These are phyloP conservation scores for Cochlearia excelsa DNA, from an alignment of 345 rosid genomes.

Conservation along the genomic window DNA sequence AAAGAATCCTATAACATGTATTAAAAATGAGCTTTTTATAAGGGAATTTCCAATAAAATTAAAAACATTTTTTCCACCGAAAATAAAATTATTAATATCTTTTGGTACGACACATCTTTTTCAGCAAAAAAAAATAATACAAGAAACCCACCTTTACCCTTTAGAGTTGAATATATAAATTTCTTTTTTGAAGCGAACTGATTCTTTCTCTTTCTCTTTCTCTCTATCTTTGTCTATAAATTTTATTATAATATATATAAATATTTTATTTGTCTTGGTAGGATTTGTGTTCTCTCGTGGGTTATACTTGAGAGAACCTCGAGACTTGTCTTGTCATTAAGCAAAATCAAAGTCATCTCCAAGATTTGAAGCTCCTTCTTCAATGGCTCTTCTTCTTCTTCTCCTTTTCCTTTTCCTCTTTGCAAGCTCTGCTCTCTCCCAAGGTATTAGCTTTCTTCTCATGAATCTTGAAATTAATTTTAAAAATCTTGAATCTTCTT, in stretches of 20 bases:
- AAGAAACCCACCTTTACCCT: conserved; percentile 20
- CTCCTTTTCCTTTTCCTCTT: conserved; percentile 35
- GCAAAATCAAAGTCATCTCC: conserved; percentile 35
- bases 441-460: conserved; percentile 24
- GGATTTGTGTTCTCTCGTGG: conserved; percentile 37
- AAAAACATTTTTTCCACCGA: conserved; percentile 23
- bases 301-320: conserved; percentile 33
- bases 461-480: conserved; percentile 12
- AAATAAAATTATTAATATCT: background rate
- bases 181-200: conserved; percentile 28
- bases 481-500: conserved; percentile 23
- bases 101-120: conserved; percentile 35
- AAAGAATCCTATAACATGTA: conserved; percentile 20
- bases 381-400: conserved; percentile 35
- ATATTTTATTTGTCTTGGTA: conserved; percentile 28
- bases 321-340: conserved; percentile 36
- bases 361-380: conserved; percentile 31
- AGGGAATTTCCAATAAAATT: background rate
- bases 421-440: conserved; percentile 36
- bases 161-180: conserved; percentile 22
- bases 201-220: conserved; percentile 20
- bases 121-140: conserved; percentile 5
- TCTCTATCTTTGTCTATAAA: background rate
- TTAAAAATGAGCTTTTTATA: background rate
- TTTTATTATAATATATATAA: background rate